Percentiles rank a stretch among this genome's conserved stretches.
Conservation (phyloP, 495 filamentous ascomycete species). For the Neurospora pannonica region DNA sequence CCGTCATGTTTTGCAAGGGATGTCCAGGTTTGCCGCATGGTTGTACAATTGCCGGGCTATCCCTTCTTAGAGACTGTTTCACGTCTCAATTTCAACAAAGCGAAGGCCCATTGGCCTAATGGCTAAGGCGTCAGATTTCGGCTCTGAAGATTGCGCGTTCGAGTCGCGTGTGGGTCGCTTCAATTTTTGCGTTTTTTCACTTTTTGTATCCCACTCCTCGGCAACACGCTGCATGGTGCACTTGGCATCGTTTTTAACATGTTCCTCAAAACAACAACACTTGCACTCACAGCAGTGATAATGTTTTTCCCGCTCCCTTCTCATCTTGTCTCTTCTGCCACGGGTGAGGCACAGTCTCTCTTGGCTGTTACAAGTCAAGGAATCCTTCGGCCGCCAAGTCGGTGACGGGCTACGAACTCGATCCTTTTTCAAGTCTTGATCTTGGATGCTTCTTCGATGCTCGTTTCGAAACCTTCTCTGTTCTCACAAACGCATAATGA, state of each 20-base stretch:
- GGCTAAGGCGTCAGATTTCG: slow-evolving; percentile 13
- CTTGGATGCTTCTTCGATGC: neutral
- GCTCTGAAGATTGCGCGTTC: slow-evolving; percentile 27
- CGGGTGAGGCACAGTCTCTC: neutral
- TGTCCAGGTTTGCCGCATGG: neutral
- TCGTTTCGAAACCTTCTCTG: neutral
- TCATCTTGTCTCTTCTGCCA: neutral
- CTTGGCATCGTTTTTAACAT: neutral
- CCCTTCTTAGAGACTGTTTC: neutral
- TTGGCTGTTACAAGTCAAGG: neutral
- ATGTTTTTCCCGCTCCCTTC: neutral
- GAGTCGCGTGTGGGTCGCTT: slow-evolving; percentile 22
- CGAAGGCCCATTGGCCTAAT: slow-evolving; percentile 17
- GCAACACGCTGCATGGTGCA: neutral
- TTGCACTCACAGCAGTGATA: neutral
- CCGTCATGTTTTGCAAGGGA: neutral
- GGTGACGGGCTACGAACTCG: neutral
- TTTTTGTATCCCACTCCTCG: neutral
- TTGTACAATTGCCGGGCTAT: neutral
- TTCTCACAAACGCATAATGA: neutral
- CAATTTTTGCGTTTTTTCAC: neutral
- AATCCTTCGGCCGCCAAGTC: neutral
- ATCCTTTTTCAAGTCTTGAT: neutral
- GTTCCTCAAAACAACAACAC: neutral
- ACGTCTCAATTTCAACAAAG: neutral